Percentiles rank a stretch among this genome's conserved stretches.
Evolutionary conservation across 1,284 basidiomycete genomes (phyloP).

Genomic region (Stygiomarasmius scandens): DNA sequence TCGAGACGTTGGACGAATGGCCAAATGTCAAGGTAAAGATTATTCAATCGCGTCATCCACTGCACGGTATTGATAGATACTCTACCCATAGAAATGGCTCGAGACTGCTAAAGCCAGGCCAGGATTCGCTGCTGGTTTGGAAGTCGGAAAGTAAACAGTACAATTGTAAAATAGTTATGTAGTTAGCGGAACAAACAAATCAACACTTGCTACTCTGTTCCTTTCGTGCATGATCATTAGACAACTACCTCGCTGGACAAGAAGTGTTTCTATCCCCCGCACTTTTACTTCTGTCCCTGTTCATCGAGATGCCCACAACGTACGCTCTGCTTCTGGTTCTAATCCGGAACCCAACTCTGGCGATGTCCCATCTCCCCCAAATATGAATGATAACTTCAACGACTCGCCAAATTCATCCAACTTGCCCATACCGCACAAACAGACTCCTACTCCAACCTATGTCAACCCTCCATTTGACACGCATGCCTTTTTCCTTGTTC

Average conservation of each 20-base stretch:
- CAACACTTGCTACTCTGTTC: background rate
- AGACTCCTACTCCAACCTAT: constrained; percentile 32
- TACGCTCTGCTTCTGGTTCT: constrained; percentile 20
- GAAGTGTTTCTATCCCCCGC: constrained; percentile 18
- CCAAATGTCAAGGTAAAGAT: constrained; percentile 53
- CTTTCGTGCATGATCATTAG: constrained; percentile 24
- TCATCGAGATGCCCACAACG: constrained; percentile 25
- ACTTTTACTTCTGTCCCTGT: constrained; percentile 16
- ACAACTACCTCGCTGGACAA: constrained; percentile 27
- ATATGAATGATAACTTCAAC: background rate
- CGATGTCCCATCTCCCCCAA: constrained; percentile 7
- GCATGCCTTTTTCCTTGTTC: constrained; percentile 63
- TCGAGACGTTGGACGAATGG: constrained; percentile 58
- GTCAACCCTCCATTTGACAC: constrained; percentile 60
- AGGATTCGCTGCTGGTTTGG: constrained; percentile 7
- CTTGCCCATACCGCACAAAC: background rate
- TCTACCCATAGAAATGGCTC: constrained; percentile 6
- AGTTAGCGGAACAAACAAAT: background rate
- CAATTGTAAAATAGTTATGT: background rate
- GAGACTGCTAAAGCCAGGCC: constrained; percentile 6
- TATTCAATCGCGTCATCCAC: background rate
- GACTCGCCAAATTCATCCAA: background rate
- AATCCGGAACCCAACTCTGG: constrained; percentile 13
- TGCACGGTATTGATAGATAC: background rate
- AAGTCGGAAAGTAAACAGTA: background rate